These are phyloP conservation scores for Sporothrix schenckii DNA, from an alignment of 2,329 filamentous ascomycete species.

Conservation along the genomic window DNA sequence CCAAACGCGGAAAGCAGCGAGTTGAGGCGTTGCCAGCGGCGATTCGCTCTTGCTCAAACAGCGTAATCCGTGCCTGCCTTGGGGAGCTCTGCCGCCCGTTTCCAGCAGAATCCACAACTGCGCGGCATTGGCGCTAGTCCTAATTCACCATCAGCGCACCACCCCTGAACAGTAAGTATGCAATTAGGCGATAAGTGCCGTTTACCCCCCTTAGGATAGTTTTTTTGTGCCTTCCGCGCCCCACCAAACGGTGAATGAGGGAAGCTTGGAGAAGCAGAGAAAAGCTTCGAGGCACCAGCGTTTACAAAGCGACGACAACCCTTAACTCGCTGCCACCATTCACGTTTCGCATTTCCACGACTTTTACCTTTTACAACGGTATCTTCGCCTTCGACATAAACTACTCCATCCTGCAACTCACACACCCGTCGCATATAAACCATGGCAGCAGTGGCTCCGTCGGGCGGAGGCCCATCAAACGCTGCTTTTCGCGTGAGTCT, in stretches of 20 bases:
- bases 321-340: conserved; percentile 4
- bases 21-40: conserved; percentile 24
- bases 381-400: not conserved
- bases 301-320: conserved; percentile 10
- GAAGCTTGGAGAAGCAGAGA: conserved; percentile 32
- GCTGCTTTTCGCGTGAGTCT: conserved; percentile 60
- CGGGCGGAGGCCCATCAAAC: conserved; percentile 51
- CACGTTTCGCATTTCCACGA: conserved; percentile 1
- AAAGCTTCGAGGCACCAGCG: conserved; percentile 33
- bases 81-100: conserved; percentile 30
- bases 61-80: conserved; percentile 37
- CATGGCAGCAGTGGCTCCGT: conserved; percentile 53
- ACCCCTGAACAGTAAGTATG: conserved; percentile 20
- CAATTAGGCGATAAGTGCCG: not conserved
- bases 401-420: not conserved
- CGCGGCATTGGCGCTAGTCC: conserved; percentile 35
- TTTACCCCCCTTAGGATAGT: conserved; percentile 13
- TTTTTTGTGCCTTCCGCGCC: conserved; percentile 29
- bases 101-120: conserved; percentile 32
- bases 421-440: conserved; percentile 32
- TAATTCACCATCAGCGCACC: not conserved
- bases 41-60: conserved; percentile 24
- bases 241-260: conserved; percentile 30
- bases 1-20: conserved; percentile 17
- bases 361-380: not conserved